phyloP scores from a whole-genome alignment of 2,329 filamentous ascomycete species.

The Neofusicoccum parvum region DNA sequence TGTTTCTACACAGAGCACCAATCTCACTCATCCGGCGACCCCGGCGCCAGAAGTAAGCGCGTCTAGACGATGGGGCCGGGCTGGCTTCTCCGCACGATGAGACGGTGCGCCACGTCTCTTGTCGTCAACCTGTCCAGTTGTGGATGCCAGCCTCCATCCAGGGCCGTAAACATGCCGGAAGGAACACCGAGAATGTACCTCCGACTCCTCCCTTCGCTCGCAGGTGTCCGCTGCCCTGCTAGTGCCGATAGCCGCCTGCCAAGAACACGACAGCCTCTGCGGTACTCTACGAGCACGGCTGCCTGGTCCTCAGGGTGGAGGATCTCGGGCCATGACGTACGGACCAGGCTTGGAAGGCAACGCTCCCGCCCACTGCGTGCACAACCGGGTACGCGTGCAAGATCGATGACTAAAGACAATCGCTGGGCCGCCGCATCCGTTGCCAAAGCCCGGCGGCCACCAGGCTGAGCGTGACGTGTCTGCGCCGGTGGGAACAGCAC shows the following conservation, averaged over 20 bases:
- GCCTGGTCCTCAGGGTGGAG: not conserved
- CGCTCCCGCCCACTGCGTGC: not conserved
- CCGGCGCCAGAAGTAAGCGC: too few relatives aligned
- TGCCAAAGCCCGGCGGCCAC: not conserved
- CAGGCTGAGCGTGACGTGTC: conserved; percentile 4
- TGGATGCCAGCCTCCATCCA: not conserved
- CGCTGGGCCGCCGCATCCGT: not conserved
- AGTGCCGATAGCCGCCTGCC: conserved; percentile 9
- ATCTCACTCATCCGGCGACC: too few relatives aligned
- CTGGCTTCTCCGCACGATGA: too few relatives aligned
- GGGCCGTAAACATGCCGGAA: not conserved
- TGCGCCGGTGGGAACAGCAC: not conserved
- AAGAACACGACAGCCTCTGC: not conserved
- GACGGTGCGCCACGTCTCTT: not conserved
- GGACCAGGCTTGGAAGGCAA: not conserved
- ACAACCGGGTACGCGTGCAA: not conserved
- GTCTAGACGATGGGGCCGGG: too few relatives aligned
- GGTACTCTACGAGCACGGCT: not conserved
- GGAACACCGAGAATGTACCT: conserved; percentile 1
- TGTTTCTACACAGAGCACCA: not conserved
- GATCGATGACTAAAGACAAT: not conserved
- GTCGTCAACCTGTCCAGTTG: too few relatives aligned
- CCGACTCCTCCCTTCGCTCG: not conserved
- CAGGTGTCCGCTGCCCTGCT: not conserved
- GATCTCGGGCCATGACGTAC: conserved; percentile 6